phyloP scores from a whole-genome alignment of 1,284 basidiomycete species.

The Ganoderma lingzhi region DNA sequence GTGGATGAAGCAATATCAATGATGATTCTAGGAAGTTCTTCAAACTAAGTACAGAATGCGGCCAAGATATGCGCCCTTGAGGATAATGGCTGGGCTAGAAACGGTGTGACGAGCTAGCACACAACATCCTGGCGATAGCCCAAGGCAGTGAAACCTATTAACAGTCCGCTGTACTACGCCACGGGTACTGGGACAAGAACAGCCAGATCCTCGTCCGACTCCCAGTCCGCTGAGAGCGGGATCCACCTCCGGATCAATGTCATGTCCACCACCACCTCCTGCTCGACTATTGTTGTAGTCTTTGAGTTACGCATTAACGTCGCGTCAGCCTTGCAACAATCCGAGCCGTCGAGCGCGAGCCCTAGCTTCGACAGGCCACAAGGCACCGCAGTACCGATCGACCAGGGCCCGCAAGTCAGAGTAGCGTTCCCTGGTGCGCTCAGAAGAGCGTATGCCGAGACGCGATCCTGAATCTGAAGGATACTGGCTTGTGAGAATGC shows the following conservation, averaged over 20 bases:
- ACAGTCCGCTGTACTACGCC: not conserved
- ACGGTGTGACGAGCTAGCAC: too few species aligned
- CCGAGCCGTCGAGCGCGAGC: conserved; percentile 45
- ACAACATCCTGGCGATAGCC: too few species aligned
- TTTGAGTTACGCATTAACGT: not conserved
- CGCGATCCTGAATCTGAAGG: conserved; percentile 40
- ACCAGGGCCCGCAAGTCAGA: conserved; percentile 51
- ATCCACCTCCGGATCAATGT: not conserved
- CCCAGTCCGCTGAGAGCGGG: not conserved
- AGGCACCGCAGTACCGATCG: conserved; percentile 44
- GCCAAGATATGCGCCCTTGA: too few species aligned
- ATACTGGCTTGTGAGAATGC: not conserved
- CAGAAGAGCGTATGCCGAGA: conserved; percentile 56
- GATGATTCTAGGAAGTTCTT: too few species aligned
- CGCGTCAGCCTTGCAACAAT: conserved; percentile 28
- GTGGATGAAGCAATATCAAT: too few species aligned
- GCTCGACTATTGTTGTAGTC: not conserved
- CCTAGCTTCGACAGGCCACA: conserved; percentile 59
- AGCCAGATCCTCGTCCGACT: not conserved
- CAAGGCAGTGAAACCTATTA: too few species aligned
- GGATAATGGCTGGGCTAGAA: too few species aligned
- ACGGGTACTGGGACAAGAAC: not conserved
- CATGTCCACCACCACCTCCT: not conserved
- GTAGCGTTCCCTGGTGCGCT: conserved; percentile 51
- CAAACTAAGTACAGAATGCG: too few species aligned